phyloP scores from a whole-genome alignment of 164 flowering plant genomes.

The Houttuynia cordata region DNA sequence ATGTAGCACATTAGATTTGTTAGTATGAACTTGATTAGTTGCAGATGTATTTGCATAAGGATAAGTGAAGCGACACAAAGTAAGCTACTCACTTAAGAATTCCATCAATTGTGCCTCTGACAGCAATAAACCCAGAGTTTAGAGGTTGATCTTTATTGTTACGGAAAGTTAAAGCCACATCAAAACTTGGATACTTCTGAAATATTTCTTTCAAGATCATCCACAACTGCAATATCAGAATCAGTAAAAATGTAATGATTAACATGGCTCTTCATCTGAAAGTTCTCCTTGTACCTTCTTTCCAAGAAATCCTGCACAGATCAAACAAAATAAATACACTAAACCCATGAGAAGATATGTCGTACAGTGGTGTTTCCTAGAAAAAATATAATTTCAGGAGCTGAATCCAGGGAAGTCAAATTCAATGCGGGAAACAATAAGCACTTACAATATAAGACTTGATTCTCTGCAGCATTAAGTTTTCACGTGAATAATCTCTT shows the following conservation, averaged over 20 bases:
- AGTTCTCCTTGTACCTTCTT: too few relatives aligned
- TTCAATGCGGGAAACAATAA: too few relatives aligned
- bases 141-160: conserved; percentile 89
- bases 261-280: conserved; percentile 17
- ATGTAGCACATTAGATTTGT: too few relatives aligned
- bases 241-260: conserved; percentile 82
- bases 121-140: conserved; percentile 95
- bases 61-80: too few relatives aligned
- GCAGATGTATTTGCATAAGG: too few relatives aligned
- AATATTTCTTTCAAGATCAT: conserved; percentile 62
- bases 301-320: conserved; percentile 56
- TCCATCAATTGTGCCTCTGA: conserved; percentile 68
- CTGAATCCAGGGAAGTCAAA: too few relatives aligned
- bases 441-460: conserved; percentile 98
- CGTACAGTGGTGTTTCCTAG: too few relatives aligned
- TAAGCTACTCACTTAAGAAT: conserved; percentile 38
- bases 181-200: conserved; percentile 41
- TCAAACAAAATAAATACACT: background rate
- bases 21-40: too few relatives aligned
- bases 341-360: too few relatives aligned
- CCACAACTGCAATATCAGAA: conserved; percentile 86
- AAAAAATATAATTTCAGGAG: too few relatives aligned
- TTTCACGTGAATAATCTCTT: conserved; percentile 93
- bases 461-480: conserved; percentile 99
- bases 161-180: too few relatives aligned